Percentiles rank a stretch among this genome's conserved stretches.
Conservation (phyloP, 148 eudicot genomes). For the Linanthus parryae region DNA sequence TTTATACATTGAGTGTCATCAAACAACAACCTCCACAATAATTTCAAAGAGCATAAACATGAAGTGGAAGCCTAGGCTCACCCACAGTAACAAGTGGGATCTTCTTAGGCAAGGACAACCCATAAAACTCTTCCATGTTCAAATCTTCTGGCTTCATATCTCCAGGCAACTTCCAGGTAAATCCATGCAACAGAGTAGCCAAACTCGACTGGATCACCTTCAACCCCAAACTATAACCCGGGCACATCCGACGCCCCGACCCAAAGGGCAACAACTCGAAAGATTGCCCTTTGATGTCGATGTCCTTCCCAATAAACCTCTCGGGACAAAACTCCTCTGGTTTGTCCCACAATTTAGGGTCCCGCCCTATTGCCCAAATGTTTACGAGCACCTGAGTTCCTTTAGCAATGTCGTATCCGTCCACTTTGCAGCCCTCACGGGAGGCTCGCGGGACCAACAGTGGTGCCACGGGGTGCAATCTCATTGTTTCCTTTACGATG, state of each 20-base stretch:
- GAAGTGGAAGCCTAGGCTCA: slow-evolving; percentile 52
- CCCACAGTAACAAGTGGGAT: slow-evolving; percentile 40
- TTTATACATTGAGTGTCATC: no score
- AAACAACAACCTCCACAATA: no score
- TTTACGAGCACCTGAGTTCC: slow-evolving; percentile 47
- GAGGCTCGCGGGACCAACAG: slow-evolving; percentile 64
- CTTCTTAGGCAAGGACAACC: slow-evolving; percentile 71
- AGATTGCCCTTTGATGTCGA: slow-evolving; percentile 69
- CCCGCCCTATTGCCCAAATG: slow-evolving; percentile 72
- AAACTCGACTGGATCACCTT: slow-evolving; percentile 69
- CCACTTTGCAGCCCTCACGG: slow-evolving; percentile 51
- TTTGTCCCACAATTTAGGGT: slow-evolving; percentile 53
- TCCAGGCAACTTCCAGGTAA: slow-evolving; percentile 54
- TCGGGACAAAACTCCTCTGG: slow-evolving; percentile 72
- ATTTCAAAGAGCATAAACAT: no score
- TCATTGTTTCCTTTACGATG: slow-evolving; percentile 79
- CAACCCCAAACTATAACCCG: slow-evolving; percentile 68
- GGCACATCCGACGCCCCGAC: slow-evolving; percentile 85
- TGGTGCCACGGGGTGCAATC: slow-evolving; percentile 87
- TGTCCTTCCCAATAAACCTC: slow-evolving; percentile 49
- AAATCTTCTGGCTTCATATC: slow-evolving; percentile 45
- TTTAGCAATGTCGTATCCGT: slow-evolving; percentile 77
- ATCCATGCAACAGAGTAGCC: slow-evolving; percentile 81
- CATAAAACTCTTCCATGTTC: slow-evolving; percentile 74
- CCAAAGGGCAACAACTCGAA: slow-evolving; percentile 79